Conservation (phyloP, 371 early-diverging fungal genomes). For the Thermomucor indicae-seudaticae region DNA sequence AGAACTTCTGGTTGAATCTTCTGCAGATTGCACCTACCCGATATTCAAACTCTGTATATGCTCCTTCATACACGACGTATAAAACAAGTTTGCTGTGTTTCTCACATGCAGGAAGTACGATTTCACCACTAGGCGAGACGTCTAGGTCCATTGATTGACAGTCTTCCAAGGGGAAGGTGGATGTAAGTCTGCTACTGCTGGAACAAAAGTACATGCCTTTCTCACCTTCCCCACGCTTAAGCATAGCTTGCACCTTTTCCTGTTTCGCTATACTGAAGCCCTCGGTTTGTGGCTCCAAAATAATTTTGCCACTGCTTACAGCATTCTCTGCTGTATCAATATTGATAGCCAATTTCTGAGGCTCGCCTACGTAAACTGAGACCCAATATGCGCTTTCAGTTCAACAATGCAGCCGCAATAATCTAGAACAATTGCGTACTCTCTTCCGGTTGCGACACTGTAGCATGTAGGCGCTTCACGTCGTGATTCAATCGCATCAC, state of each 20-base stretch:
- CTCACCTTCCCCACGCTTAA: constrained; percentile 1
- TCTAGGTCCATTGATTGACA: too few relatives aligned
- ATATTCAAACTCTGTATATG: constrained; percentile 49
- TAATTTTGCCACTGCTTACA: constrained; percentile 15
- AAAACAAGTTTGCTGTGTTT: constrained; percentile 49
- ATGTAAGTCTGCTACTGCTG: too few relatives aligned
- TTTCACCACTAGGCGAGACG: too few relatives aligned
- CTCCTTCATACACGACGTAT: constrained; percentile 50
- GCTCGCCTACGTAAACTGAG: constrained; percentile 40
- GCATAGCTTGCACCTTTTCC: constrained; percentile 7
- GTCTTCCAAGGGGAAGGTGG: too few relatives aligned
- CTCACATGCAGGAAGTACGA: constrained; percentile 48
- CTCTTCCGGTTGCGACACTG: constrained; percentile 33
- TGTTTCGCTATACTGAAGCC: constrained; percentile 29
- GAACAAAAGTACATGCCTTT: background rate
- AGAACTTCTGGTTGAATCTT: background rate
- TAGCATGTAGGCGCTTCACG: constrained; percentile 24
- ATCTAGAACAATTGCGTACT: constrained; percentile 14
- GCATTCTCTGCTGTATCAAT: constrained; percentile 22
- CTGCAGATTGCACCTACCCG: constrained; percentile 28
- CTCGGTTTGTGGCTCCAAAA: constrained; percentile 39
- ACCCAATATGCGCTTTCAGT: background rate
- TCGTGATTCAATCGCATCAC: constrained; percentile 55
- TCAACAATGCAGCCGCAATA: background rate
- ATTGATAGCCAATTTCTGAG: constrained; percentile 34